Evolutionary conservation across 257 asterid species (phyloP).

Genomic region (Petunia axillaris): DNA sequence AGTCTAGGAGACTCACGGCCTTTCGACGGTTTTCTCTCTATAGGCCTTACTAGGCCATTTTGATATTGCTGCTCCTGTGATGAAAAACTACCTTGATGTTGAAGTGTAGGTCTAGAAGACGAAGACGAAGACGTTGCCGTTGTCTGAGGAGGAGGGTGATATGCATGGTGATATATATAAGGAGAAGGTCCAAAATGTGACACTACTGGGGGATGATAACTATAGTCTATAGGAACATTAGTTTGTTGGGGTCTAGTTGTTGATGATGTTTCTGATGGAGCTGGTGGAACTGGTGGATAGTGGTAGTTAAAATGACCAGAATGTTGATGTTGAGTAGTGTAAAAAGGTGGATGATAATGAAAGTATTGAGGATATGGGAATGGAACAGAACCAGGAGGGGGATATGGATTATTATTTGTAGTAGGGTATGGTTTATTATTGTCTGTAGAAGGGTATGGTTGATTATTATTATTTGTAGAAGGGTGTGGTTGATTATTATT

Average conservation of each 20-base stretch:
- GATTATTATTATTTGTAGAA: slow-evolving; percentile 30
- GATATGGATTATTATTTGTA: slow-evolving; percentile 29
- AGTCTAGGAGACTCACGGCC: slow-evolving; percentile 37
- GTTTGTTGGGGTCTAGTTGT: slow-evolving; percentile 27
- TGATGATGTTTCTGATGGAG: slow-evolving; percentile 32
- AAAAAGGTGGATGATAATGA: slow-evolving; percentile 53
- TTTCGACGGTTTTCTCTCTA: slow-evolving; percentile 48
- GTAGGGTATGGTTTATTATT: neutral
- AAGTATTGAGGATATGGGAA: slow-evolving; percentile 58
- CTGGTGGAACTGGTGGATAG: slow-evolving; percentile 39
- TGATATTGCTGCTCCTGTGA: slow-evolving; percentile 44
- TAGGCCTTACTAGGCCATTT: slow-evolving; percentile 44
- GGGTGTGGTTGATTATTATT: slow-evolving; percentile 43
- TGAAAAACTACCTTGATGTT: slow-evolving; percentile 50
- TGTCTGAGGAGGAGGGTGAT: slow-evolving; percentile 39
- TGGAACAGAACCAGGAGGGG: slow-evolving; percentile 41
- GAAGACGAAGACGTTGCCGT: neutral
- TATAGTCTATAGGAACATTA: slow-evolving; percentile 31
- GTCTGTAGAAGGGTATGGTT: slow-evolving; percentile 25
- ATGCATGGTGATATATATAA: slow-evolving; percentile 54
- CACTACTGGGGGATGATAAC: slow-evolving; percentile 35
- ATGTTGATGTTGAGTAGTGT: slow-evolving; percentile 39
- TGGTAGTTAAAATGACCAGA: slow-evolving; percentile 43
- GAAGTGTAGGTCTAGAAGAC: slow-evolving; percentile 41
- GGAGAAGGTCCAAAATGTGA: slow-evolving; percentile 51